These are phyloP conservation scores for Meira miltonrushii DNA, from an alignment of 1,284 basidiomycete species.

Conservation along the genomic window DNA sequence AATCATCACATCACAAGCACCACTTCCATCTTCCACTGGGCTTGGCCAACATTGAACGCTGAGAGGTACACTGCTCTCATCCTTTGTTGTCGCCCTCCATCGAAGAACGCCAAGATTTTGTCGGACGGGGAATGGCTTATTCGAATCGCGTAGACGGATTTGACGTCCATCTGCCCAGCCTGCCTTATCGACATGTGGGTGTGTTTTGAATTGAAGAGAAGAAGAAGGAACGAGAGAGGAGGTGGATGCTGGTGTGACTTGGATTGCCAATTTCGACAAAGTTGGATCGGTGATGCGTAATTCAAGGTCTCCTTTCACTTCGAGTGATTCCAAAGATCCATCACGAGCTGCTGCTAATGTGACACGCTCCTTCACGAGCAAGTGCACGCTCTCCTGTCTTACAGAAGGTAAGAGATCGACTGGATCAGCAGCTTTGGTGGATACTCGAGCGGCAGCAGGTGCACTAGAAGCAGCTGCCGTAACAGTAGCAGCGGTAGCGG, in stretches of 20 bases:
- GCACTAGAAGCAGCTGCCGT: conserved; percentile 24
- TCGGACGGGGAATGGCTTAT: conserved; percentile 77
- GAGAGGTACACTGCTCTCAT: conserved; percentile 83
- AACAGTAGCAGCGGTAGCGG: conserved; percentile 53
- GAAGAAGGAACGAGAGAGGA: conserved; percentile 62
- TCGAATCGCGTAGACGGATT: conserved; percentile 77
- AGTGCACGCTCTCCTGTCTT: conserved; percentile 76
- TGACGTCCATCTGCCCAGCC: conserved; percentile 63
- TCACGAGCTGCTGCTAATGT: conserved; percentile 77
- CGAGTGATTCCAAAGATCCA: conserved; percentile 81
- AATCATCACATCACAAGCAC: conserved; percentile 77
- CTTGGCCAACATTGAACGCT: conserved; percentile 96
- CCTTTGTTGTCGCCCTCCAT: conserved; percentile 85
- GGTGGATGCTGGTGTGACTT: conserved; percentile 59
- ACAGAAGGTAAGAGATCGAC: conserved; percentile 64
- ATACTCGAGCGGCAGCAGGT: conserved; percentile 18
- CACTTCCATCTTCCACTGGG: conserved; percentile 75
- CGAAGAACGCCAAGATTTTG: conserved; percentile 73
- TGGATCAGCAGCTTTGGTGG: conserved; percentile 55
- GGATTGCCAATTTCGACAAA: conserved; percentile 70
- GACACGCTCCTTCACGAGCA: conserved; percentile 77
- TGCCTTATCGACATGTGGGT: conserved; percentile 89
- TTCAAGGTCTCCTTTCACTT: conserved; percentile 90
- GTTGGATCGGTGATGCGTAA: conserved; percentile 73
- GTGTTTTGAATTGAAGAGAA: conserved; percentile 84